A percentile compares a stretch with the other conserved stretches of the same genome.
These are phyloP conservation scores for Prototheca wickerhamii DNA, from an alignment of 163 green algal genomes.

Conservation along the genomic window DNA sequence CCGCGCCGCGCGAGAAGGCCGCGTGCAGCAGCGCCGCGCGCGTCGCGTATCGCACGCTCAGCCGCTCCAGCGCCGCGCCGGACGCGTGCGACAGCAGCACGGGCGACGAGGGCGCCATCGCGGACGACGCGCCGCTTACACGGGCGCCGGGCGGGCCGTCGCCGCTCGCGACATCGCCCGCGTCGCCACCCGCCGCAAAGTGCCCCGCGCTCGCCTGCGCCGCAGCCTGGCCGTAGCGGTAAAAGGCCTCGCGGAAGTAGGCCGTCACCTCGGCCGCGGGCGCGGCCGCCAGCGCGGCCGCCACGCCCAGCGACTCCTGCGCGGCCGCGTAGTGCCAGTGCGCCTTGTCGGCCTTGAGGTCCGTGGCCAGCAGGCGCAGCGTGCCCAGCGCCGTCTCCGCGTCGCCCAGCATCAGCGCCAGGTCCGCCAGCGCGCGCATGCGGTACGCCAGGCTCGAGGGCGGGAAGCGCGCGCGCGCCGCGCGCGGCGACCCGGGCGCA, in stretches of 20 bases:
- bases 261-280: constrained; percentile 12
- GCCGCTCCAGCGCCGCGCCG: not conserved
- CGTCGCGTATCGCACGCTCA: constrained; percentile 47
- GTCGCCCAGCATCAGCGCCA: constrained; percentile 51
- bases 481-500: not conserved
- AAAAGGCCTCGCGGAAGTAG: constrained; percentile 40
- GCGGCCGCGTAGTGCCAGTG: constrained; percentile 53
- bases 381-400: constrained; percentile 53
- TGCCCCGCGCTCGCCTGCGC: not conserved
- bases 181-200: too few relatives aligned
- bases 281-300: constrained; percentile 24
- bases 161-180: too few relatives aligned
- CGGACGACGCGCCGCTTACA: too few relatives aligned
- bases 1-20: constrained; percentile 30
- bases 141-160: too few relatives aligned
- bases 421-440: constrained; percentile 76
- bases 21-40: constrained; percentile 54
- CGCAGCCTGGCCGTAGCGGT: constrained; percentile 21
- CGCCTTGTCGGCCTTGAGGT: constrained; percentile 57
- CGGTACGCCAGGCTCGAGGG: constrained; percentile 59
- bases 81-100: too few relatives aligned
- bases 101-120: too few relatives aligned
- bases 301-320: constrained; percentile 38
- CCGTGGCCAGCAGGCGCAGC: constrained; percentile 62
- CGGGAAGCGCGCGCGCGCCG: constrained; percentile 20